Evolutionary conservation across 169 alveolate species (phyloP).

Genomic region (Toxoplasma gondii): DNA sequence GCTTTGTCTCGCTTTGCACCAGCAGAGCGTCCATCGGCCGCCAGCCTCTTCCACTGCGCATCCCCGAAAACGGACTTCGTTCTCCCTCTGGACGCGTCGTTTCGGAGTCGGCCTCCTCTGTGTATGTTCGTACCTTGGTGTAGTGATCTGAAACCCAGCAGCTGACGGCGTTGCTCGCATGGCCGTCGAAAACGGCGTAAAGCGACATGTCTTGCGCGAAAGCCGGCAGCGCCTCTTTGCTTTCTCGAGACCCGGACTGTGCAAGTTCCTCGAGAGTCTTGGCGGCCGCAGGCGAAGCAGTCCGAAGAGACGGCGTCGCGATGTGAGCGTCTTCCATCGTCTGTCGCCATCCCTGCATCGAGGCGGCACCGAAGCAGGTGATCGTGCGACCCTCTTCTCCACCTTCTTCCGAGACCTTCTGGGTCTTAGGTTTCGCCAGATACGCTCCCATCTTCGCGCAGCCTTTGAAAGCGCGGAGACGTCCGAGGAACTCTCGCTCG

Average conservation of each 20-base stretch:
- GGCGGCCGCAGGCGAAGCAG: background rate
- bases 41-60: too few species aligned
- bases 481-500: too few species aligned
- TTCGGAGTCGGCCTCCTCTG: too few species aligned
- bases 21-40: too few species aligned
- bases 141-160: constrained; percentile 71
- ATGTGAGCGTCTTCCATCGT: constrained; percentile 97
- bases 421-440: constrained; percentile 59
- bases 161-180: constrained; percentile 97
- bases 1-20: too few species aligned
- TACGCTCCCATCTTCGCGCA: constrained; percentile 57
- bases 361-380: constrained; percentile 53
- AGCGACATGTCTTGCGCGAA: constrained; percentile 51
- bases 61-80: too few species aligned
- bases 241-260: background rate
- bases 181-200: constrained; percentile 99
- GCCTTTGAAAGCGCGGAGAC: too few species aligned
- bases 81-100: too few species aligned
- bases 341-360: constrained; percentile 96
- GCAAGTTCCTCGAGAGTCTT: background rate
- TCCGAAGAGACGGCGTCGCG: constrained; percentile 43
- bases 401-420: constrained; percentile 47
- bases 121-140: background rate
- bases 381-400: constrained; percentile 5
- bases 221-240: background rate